Conservation (phyloP, 2,329 filamentous ascomycete species). For the Colletotrichum sp. region DNA sequence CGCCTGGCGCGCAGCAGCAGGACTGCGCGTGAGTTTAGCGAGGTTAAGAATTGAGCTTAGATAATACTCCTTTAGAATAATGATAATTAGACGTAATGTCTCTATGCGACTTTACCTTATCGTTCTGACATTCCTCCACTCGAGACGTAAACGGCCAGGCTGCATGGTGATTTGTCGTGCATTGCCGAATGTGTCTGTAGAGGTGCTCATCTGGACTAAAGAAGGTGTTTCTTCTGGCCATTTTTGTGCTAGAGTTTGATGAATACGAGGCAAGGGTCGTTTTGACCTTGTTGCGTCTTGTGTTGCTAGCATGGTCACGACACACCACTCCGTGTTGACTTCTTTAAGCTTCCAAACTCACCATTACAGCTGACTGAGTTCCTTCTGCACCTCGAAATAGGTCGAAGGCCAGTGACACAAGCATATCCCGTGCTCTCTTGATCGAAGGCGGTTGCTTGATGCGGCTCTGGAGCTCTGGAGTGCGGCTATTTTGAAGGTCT, state of each 20-base stretch:
- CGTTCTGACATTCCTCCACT: background rate
- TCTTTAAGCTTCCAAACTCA: background rate
- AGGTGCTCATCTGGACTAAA: background rate
- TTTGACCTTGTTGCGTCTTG: background rate
- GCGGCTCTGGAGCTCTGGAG: background rate
- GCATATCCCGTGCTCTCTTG: background rate
- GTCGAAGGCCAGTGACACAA: background rate
- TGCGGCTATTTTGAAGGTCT: background rate
- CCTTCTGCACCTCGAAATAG: background rate
- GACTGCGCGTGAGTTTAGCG: background rate
- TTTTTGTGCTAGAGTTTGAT: background rate
- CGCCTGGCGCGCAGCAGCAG: slow-evolving; percentile 30
- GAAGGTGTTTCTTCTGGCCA: background rate
- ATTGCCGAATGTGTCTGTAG: background rate
- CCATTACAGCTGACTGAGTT: background rate
- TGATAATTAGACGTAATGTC: background rate
- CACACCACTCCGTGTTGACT: background rate
- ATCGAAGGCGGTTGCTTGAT: background rate
- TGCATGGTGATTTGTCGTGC: too few species aligned
- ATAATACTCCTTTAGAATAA: background rate
- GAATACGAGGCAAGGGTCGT: background rate
- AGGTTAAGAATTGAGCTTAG: background rate
- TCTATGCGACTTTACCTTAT: background rate
- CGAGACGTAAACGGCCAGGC: background rate
- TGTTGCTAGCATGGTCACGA: background rate